A percentile compares a stretch with the other conserved stretches of the same genome.
Conservation (phyloP, 257 asterid species). For the Pogostemon cablin region DNA sequence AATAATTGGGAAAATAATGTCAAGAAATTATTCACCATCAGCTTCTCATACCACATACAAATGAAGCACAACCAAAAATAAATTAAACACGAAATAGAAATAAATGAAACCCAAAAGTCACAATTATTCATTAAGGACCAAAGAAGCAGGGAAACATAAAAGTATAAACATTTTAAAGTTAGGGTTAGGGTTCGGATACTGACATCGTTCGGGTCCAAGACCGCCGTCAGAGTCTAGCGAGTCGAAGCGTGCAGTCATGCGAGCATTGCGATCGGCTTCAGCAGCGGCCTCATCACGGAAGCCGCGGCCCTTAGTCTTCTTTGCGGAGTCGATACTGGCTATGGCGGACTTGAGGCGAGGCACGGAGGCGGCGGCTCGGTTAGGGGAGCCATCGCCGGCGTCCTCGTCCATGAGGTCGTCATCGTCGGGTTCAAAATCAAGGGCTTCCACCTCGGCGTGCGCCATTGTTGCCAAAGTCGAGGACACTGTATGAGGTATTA, state of each 20-base stretch:
- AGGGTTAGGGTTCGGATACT: conserved; percentile 34
- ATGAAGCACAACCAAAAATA: too few relatives aligned
- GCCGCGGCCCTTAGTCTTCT: conserved; percentile 96
- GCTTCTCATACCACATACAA: too few relatives aligned
- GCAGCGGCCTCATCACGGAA: conserved; percentile 84
- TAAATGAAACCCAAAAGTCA: not conserved
- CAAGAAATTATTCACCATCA: too few relatives aligned
- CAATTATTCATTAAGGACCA: not conserved
- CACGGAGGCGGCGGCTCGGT: conserved; percentile 41
- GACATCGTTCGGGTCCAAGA: conserved; percentile 97
- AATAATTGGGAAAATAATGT: too few relatives aligned
- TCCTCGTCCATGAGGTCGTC: conserved; percentile 99
- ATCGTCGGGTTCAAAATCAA: conserved; percentile 96
- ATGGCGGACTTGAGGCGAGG: conserved; percentile 90
- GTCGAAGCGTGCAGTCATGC: conserved; percentile 88
- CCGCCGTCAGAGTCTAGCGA: conserved; percentile 80
- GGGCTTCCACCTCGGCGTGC: conserved; percentile 79
- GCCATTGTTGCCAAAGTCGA: conserved; percentile 52
- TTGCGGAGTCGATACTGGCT: conserved; percentile 65
- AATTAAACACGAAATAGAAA: not conserved
- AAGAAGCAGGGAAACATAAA: not conserved
- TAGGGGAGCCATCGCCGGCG: conserved; percentile 61
- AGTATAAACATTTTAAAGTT: not conserved
- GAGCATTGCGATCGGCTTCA: conserved; percentile 83
- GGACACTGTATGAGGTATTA: too few relatives aligned